Base-by-base conservation (phyloP, 805 yeast genomes). In the Candida stauntonica region DNA sequence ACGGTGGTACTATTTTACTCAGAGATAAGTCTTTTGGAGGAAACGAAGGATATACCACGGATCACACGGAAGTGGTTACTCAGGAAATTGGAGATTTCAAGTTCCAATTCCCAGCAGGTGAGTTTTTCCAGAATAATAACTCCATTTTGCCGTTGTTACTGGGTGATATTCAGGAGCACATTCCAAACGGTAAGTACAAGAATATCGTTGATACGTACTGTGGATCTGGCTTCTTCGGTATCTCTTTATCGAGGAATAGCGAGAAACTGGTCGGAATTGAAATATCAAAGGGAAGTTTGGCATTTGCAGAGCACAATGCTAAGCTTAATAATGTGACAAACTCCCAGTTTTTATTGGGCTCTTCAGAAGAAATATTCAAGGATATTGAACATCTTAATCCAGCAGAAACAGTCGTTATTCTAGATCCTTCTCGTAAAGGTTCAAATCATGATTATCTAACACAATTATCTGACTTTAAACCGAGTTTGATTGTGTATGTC, bases 371-470 rank as follows among this genome's bases (percentile, higher is more conserved):
- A 57, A 79, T 91, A 35, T 91, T 91, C 61, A 82, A 73, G 39
- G 76, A 83, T 4, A 58, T 54, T 13, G 47, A 17, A 2, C 72
- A 81, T 3, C 61, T 52, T 5, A 47, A 26, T 2, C 93, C 95
- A 5, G 67, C 75, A n/a, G 73, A 72, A 54, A 91, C 98, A 0
- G 76, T 94, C 5, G 89, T 93, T 26, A 86, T 91, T 32, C 69
- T 93, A 51, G 99, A 91, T 59, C 99, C 99, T 2, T 96, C 99
- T 27, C 77, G 99, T 56, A 93, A 91, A 61, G 99, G 99, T 1
- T 89, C 98, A 55, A 96, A 86, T 56, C 80, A 77, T 29, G 76
- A 77, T 14, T 91, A 89, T 54, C 67, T 91, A 61, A 76, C 77
- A 41, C 99, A 91, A 65, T 67, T 91, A 39, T 74, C 94, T n/a